phyloP scores from a whole-genome alignment of 768 basidiomycete species.

The Kwoniella newhampshirensis region DNA sequence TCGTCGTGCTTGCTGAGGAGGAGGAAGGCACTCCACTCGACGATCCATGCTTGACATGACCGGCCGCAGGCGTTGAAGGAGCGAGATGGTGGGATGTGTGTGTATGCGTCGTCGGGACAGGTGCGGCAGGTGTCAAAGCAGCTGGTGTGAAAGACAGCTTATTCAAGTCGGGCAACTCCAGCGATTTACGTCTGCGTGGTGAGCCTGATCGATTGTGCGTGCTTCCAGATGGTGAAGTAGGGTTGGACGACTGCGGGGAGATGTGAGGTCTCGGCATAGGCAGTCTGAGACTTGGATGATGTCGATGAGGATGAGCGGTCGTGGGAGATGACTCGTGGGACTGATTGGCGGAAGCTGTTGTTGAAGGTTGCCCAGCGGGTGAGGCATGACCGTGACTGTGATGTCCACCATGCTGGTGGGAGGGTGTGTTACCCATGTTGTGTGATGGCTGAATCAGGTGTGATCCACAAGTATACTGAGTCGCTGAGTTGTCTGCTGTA shows the following conservation, averaged over 20 bases:
- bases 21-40: not conserved
- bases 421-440: conserved; percentile 40
- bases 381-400: not conserved
- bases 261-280: conserved; percentile 42
- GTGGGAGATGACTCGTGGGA: conserved; percentile 1
- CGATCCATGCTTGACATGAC: not conserved
- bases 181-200: conserved; percentile 50
- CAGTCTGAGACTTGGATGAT: conserved; percentile 36
- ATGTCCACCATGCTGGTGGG: conserved; percentile 19
- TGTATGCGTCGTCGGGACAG: conserved; percentile 35
- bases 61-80: conserved; percentile 15
- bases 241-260: conserved; percentile 45
- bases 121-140: conserved; percentile 44
- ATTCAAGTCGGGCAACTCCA: conserved; percentile 53
- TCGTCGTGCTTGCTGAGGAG: not conserved
- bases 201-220: conserved; percentile 27
- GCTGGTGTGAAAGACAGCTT: conserved; percentile 48
- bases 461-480: conserved; percentile 10
- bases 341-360: conserved; percentile 2
- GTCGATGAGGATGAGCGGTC: conserved; percentile 4
- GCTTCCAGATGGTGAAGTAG: conserved; percentile 37
- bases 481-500: too few species aligned
- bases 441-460: not conserved
- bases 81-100: conserved; percentile 34
- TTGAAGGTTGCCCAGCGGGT: conserved; percentile 1